These are phyloP conservation scores for Boletus huronensis DNA, from an alignment of 768 basidiomycete species.

Conservation along the genomic window DNA sequence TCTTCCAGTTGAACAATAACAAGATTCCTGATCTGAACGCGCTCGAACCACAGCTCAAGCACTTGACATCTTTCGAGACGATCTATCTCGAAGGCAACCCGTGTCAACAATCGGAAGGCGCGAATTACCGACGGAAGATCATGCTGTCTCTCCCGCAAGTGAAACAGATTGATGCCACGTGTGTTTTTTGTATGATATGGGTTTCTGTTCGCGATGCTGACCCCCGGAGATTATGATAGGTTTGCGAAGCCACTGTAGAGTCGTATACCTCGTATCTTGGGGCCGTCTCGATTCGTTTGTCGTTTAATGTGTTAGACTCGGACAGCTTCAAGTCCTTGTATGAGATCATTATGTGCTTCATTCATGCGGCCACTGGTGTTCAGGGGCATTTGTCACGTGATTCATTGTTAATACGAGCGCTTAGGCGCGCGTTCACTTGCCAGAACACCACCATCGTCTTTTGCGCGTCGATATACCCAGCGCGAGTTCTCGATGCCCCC, in stretches of 20 bases:
- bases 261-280: conserved; percentile 60
- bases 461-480: conserved; percentile 1
- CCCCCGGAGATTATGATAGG: neutral
- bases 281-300: conserved; percentile 33
- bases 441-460: neutral
- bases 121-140: conserved; percentile 83
- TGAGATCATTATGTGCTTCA: neutral
- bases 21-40: conserved; percentile 66
- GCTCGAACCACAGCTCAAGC: conserved; percentile 63
- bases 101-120: conserved; percentile 74
- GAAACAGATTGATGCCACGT: conserved; percentile 96
- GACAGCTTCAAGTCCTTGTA: neutral
- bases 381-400: conserved; percentile 12
- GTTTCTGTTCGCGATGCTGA: neutral
- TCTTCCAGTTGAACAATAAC: conserved; percentile 81
- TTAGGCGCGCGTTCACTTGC: neutral
- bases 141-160: conserved; percentile 85
- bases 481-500: conserved; percentile 39
- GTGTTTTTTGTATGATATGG: conserved; percentile 34
- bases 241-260: conserved; percentile 79
- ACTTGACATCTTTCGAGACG: conserved; percentile 67
- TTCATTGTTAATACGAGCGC: neutral
- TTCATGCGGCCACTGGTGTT: no score
- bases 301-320: conserved; percentile 32
- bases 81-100: conserved; percentile 96